phyloP scores from a whole-genome alignment of 1,284 basidiomycete species.

The Trametes polyzona region DNA sequence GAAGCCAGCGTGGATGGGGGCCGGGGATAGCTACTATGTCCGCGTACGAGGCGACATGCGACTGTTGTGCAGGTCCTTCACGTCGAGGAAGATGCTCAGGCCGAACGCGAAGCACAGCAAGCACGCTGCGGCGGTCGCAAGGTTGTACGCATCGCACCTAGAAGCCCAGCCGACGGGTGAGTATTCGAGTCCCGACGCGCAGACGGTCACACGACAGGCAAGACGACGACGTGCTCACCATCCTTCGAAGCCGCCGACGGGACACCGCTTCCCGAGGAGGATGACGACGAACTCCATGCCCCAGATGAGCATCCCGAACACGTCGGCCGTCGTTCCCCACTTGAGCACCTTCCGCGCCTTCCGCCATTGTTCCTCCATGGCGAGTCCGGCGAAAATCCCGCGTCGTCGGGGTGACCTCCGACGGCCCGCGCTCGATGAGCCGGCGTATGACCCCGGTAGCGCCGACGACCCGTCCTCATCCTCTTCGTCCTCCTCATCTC shows the following conservation, averaged over 20 bases:
- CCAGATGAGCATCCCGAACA: conserved; percentile 56
- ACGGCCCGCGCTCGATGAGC: conserved; percentile 28
- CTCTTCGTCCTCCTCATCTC: conserved; percentile 40
- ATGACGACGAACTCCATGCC: conserved; percentile 61
- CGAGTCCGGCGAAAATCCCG: conserved; percentile 60
- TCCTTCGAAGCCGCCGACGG: conserved; percentile 60
- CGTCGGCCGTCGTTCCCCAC: conserved; percentile 55
- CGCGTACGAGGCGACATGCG: conserved; percentile 51
- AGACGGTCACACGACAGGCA: not conserved
- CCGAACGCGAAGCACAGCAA: conserved; percentile 58
- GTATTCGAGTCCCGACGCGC: not conserved
- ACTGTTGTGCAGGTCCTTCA: conserved; percentile 66
- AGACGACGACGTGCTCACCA: conserved; percentile 54
- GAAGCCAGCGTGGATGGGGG: not conserved
- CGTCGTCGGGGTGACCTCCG: conserved; percentile 42
- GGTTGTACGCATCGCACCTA: conserved; percentile 74
- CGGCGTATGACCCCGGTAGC: conserved; percentile 33
- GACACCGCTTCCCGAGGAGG: conserved; percentile 63
- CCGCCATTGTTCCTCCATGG: conserved; percentile 67
- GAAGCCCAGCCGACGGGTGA: not conserved
- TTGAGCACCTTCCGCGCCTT: conserved; percentile 55
- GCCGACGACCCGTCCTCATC: conserved; percentile 29
- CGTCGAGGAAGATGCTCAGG: conserved; percentile 62
- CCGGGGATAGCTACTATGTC: conserved; percentile 35
- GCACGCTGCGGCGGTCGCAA: conserved; percentile 62